Conservation (phyloP, 352 stramenopile species). For the Phytopythium chamaehyphon region DNA sequence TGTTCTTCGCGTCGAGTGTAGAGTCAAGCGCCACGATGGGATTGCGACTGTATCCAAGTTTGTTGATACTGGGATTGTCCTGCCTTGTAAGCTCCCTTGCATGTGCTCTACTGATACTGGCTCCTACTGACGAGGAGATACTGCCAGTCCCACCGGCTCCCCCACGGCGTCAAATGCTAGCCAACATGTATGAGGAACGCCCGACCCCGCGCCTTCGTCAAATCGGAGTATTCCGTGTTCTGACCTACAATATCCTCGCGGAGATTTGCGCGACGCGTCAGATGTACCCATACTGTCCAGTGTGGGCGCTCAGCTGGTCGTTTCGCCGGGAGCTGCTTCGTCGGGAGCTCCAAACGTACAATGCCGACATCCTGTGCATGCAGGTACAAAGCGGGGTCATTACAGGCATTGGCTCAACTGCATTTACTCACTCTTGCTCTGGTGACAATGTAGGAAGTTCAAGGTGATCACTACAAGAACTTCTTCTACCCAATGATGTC, state of each 20-base stretch:
- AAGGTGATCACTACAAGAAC: slow-evolving; percentile 98
- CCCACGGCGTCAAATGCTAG: slow-evolving; percentile 76
- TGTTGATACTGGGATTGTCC: slow-evolving; percentile 80
- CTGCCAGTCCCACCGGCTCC: slow-evolving; percentile 66
- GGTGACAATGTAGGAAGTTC: slow-evolving; percentile 90
- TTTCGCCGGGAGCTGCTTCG: slow-evolving; percentile 92
- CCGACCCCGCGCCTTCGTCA: slow-evolving; percentile 66
- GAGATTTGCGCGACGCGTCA: slow-evolving; percentile 90
- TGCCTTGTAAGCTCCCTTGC: slow-evolving; percentile 62
- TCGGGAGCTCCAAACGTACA: slow-evolving; percentile 88
- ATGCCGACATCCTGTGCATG: slow-evolving; percentile 97
- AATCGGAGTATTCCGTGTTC: slow-evolving; percentile 77
- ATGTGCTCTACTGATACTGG: slow-evolving; percentile 5
- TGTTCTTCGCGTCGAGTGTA: slow-evolving; percentile 79
- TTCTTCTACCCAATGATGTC: slow-evolving; percentile 95
- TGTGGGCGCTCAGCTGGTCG: slow-evolving; percentile 97
- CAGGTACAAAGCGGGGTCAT: too few relatives aligned
- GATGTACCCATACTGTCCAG: slow-evolving; percentile 96
- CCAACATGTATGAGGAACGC: slow-evolving; percentile 75
- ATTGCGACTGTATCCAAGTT: slow-evolving; percentile 59
- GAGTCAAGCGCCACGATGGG: slow-evolving; percentile 51
- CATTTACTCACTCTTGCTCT: slow-evolving; percentile 7
- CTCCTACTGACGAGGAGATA: slow-evolving; percentile 15
- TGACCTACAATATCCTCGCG: slow-evolving; percentile 91
- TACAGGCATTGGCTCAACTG: too few relatives aligned